Conservation (phyloP, 2,329 filamentous ascomycete species). For the Aspergillus sergii region DNA sequence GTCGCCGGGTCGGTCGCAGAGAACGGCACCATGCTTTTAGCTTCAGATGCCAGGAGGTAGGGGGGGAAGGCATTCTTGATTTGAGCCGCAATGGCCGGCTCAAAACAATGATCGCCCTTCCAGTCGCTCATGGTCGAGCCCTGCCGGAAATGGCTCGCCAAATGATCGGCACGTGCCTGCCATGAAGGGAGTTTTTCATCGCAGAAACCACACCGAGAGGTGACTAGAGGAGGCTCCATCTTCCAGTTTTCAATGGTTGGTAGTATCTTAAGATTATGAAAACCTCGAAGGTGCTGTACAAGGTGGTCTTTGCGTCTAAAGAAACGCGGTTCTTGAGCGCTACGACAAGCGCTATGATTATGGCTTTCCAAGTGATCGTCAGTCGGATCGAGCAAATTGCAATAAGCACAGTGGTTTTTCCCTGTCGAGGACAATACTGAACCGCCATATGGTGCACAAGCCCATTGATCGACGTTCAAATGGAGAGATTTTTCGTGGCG, state of each 20-base stretch:
- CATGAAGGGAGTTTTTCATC: conserved; percentile 2
- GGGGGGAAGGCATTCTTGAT: conserved; percentile 22
- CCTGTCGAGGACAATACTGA: conserved; percentile 3
- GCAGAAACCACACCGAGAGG: conserved; percentile 20
- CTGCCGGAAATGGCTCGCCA: conserved; percentile 15
- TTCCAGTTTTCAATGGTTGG: conserved; percentile 22
- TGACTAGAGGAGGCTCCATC: neutral
- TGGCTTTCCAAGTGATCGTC: conserved; percentile 11
- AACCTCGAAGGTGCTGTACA: conserved; percentile 13
- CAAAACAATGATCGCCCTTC: conserved; percentile 22
- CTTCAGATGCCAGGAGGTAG: conserved; percentile 21
- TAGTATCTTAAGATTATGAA: conserved; percentile 9
- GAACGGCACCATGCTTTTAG: conserved; percentile 20
- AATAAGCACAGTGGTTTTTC: conserved; percentile 10
- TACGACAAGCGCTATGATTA: conserved; percentile 10
- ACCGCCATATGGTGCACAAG: conserved; percentile 12
- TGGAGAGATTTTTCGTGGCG: conserved; percentile 18
- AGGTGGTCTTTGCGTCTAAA: conserved; percentile 18
- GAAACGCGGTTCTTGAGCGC: neutral
- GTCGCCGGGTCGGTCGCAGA: conserved; percentile 11
- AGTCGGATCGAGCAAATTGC: conserved; percentile 9
- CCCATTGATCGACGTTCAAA: conserved; percentile 14
- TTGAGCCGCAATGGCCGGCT: conserved; percentile 16
- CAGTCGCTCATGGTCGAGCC: conserved; percentile 17
- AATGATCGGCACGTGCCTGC: conserved; percentile 11